These are phyloP conservation scores for Endogone sp. DNA, from an alignment of 192 early-diverging fungal genomes.

Conservation along the genomic window DNA sequence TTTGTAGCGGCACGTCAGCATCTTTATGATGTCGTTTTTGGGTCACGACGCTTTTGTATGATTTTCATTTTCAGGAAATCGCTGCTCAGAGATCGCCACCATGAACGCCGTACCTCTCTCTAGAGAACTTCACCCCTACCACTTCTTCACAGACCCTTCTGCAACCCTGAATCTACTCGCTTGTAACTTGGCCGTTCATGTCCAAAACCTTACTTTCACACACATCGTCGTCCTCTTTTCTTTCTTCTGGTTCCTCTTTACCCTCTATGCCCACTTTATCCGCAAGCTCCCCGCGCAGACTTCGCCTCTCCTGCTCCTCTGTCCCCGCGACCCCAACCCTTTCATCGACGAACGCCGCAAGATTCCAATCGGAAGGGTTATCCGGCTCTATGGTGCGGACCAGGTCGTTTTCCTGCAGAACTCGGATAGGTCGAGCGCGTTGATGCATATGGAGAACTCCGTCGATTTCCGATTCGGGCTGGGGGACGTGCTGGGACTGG, in stretches of 20 bases:
- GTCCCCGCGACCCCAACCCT: neutral
- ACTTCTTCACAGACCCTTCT: neutral
- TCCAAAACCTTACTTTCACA: neutral
- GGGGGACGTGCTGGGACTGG: neutral
- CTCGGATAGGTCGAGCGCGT: neutral
- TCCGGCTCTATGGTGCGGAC: neutral
- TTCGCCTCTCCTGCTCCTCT: neutral
- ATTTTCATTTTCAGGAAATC: too few species aligned
- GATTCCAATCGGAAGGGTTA: neutral
- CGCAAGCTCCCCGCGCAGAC: neutral
- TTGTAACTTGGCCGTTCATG: neutral
- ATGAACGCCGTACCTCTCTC: too few species aligned
- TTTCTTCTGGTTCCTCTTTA: neutral
- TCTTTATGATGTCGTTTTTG: too few species aligned
- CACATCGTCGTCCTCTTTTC: neutral
- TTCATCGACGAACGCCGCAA: neutral
- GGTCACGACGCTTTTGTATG: too few species aligned
- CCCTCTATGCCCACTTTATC: neutral
- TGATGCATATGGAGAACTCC: neutral
- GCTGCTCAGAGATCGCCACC: too few species aligned
- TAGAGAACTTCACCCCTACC: too few species aligned
- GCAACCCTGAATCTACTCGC: neutral
- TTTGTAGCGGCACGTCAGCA: too few species aligned
- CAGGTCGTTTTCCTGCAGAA: neutral
- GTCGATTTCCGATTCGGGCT: neutral